Base-by-base conservation (phyloP, 495 filamentous ascomycete genomes). In the Ramalina peruviana region DNA sequence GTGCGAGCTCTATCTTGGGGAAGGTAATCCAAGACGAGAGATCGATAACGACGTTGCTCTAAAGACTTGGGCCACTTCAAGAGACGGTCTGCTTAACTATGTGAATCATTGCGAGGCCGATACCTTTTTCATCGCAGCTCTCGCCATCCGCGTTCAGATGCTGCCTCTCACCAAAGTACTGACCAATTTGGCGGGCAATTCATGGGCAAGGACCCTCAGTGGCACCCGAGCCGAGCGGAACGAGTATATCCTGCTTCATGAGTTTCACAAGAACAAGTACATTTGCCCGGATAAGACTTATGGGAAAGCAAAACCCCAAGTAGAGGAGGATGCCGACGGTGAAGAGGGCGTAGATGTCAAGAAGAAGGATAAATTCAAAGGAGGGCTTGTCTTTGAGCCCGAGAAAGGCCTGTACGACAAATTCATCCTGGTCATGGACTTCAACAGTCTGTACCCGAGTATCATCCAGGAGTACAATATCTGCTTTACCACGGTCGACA, bases 401-500 rank as follows among this genome's bases (percentile, higher is more conserved):
- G 90, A 97, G 64, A 96, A 86, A 62, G 92, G 93, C 9, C 74
- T 98, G 21, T 97, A 97, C 60, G 93, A 98, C 71, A 89, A 86
- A 65, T 94, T 90, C 59, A 81, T 98, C 26, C 76, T 98, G 19
- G 92, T 98, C 62, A 98, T 98, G 92, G 92, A 98, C 69, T 98
- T 97, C 71, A 98, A 98, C 76, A 94, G 88, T 65, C 71, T 98
- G 57, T 98, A 98, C 59, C 92, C 92, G 13, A 95, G 88, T 65
- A 96, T 98, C 57, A 98, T 98, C 56, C 93, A 97, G 63, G 93
- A 98, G 72, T 97, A 78, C 69, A 98, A 98, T 63, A 98, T 98
- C 59, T 98, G 92, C 70, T 98, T 98, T 66, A 98, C 92, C 4
- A 98, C 92, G 0, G 88, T 97, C 4, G 86, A 97, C 54, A 72